A percentile compares a stretch with the other conserved stretches of the same genome.
Conservation (phyloP, 1,284 basidiomycete genomes). For the Agroathelia rolfsii region DNA sequence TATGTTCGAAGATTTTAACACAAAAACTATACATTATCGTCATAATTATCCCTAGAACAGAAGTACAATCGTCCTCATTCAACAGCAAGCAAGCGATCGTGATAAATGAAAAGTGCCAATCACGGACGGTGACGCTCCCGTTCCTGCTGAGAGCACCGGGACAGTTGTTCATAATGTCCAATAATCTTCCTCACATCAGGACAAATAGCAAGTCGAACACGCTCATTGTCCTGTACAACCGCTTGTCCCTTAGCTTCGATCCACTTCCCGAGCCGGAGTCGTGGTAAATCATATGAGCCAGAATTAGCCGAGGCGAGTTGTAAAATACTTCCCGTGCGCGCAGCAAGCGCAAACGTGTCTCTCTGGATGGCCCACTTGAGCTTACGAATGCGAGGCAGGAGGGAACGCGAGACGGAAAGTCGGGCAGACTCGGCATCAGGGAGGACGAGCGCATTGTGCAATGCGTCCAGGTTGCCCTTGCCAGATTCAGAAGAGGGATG, state of each 20-base stretch:
- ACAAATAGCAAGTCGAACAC: slow-evolving; percentile 55
- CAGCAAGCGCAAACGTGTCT: slow-evolving; percentile 27
- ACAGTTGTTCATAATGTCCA: slow-evolving; percentile 56
- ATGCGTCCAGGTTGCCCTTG: slow-evolving; percentile 20
- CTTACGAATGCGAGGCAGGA: slow-evolving; percentile 45
- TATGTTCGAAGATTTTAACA: slow-evolving; percentile 1
- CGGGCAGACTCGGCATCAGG: slow-evolving; percentile 44
- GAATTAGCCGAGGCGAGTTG: slow-evolving; percentile 24
- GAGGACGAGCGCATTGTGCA: slow-evolving; percentile 36
- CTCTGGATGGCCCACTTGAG: slow-evolving; percentile 50
- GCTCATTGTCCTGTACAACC: slow-evolving; percentile 48
- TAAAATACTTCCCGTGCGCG: slow-evolving; percentile 12
- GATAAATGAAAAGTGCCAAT: too few relatives aligned
- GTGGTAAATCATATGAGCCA: too few relatives aligned
- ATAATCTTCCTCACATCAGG: slow-evolving; percentile 50
- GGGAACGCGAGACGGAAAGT: slow-evolving; percentile 34
- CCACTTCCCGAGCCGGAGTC: too few relatives aligned
- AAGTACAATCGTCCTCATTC: too few relatives aligned
- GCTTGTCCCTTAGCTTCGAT: slow-evolving; percentile 37
- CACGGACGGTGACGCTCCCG: too few relatives aligned
- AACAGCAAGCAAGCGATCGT: too few relatives aligned
- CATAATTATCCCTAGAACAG: too few relatives aligned
- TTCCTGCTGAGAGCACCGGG: too few relatives aligned
- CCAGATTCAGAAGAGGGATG: slow-evolving; percentile 18
- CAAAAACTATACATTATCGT: too few relatives aligned